Percentiles rank a stretch among this genome's conserved stretches.
Conservation (phyloP, 495 filamentous ascomycete species). For the Parmelia sp. region DNA sequence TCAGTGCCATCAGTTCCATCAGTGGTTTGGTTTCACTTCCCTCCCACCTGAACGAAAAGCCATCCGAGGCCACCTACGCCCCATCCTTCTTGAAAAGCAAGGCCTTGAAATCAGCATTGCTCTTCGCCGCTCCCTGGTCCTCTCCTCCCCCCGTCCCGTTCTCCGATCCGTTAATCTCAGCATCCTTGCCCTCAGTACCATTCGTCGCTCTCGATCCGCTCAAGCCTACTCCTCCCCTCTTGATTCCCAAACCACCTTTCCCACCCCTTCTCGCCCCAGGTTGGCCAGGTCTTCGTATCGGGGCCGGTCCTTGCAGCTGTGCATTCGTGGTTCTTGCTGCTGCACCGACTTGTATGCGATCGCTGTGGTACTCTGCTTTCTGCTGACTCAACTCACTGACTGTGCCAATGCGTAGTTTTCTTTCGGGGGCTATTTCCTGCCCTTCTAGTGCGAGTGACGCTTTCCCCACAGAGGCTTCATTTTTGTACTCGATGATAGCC, state of each 20-base stretch:
- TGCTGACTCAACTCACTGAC: constrained; percentile 60
- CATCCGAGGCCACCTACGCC: not conserved
- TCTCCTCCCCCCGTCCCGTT: constrained; percentile 21
- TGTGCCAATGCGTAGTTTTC: constrained; percentile 61
- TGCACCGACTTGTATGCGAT: constrained; percentile 36
- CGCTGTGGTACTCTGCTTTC: constrained; percentile 50
- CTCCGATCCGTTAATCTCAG: constrained; percentile 20
- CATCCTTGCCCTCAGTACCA: constrained; percentile 26
- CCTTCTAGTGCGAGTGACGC: constrained; percentile 70
- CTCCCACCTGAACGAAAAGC: not conserved
- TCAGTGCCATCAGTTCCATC: no score
- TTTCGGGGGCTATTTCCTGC: constrained; percentile 57
- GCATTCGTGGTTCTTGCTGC: constrained; percentile 35
- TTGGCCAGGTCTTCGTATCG: constrained; percentile 53
- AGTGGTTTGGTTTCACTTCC: no score
- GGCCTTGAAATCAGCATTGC: constrained; percentile 81
- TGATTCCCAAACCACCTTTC: constrained; percentile 49
- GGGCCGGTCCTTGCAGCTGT: constrained; percentile 46
- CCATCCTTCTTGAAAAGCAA: constrained; percentile 50
- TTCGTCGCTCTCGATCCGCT: constrained; percentile 30
- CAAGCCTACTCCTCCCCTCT: constrained; percentile 43
- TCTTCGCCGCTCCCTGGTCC: constrained; percentile 44
- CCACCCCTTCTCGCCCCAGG: constrained; percentile 47
- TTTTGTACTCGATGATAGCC: constrained; percentile 77
- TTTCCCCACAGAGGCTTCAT: constrained; percentile 63